phyloP scores from a whole-genome alignment of 1,139 yeast species.

The Suhomyces chickasaworum region DNA sequence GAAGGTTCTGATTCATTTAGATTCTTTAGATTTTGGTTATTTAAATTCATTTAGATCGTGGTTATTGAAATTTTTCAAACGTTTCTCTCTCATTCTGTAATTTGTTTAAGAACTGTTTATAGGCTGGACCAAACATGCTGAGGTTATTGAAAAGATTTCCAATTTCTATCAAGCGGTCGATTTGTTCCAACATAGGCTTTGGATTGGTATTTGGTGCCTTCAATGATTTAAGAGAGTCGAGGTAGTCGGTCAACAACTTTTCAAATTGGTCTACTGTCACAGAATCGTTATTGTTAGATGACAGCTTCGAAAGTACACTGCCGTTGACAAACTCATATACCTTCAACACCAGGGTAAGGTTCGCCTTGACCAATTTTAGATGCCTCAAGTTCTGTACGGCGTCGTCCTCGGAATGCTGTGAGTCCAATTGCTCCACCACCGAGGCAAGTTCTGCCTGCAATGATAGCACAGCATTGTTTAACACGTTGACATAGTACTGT shows the following conservation, averaged over 20 bases:
- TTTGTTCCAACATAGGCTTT: slow-evolving; percentile 33
- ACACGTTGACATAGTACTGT: slow-evolving; percentile 62
- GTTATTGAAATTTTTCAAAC: not conserved
- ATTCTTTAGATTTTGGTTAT: too few relatives aligned
- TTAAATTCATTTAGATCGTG: too few relatives aligned
- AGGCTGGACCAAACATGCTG: slow-evolving; percentile 48
- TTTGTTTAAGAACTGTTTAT: slow-evolving; percentile 44
- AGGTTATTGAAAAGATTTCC: slow-evolving; percentile 55
- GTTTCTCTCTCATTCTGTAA: slow-evolving; percentile 32
- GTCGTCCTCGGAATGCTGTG: slow-evolving; percentile 23
- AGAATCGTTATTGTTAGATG: not conserved
- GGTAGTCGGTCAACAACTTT: slow-evolving; percentile 28
- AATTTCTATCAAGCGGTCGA: slow-evolving; percentile 48
- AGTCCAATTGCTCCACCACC: slow-evolving; percentile 17
- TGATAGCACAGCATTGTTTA: slow-evolving; percentile 58
- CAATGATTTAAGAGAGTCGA: slow-evolving; percentile 43
- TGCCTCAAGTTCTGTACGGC: slow-evolving; percentile 45
- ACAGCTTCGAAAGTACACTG: not conserved
- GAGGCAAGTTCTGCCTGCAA: slow-evolving; percentile 51
- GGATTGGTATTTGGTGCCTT: slow-evolving; percentile 24
- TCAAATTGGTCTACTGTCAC: slow-evolving; percentile 16
- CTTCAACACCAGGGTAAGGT: slow-evolving; percentile 47
- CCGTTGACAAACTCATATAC: slow-evolving; percentile 35
- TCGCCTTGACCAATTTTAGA: slow-evolving; percentile 45
- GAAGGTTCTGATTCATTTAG: too few relatives aligned